Base-by-base conservation (phyloP, 139 green algal species). In the Cymbomonas tetramitiformis region DNA sequence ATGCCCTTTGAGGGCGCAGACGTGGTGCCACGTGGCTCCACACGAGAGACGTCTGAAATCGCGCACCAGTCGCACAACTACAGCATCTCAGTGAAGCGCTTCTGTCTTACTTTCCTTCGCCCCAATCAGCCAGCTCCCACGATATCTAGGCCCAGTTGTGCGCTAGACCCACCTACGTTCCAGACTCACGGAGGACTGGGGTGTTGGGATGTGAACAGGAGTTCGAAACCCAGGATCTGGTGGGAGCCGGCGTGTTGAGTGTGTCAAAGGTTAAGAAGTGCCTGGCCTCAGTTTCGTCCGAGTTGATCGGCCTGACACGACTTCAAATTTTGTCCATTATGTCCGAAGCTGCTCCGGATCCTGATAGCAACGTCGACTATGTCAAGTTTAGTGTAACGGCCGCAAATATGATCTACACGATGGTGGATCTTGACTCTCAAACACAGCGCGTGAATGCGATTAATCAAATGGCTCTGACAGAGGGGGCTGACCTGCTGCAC, bases 291-390 rank as follows among this genome's bases (percentile, higher is more conserved):
- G 18, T 62, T n/a, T 62, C 49, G 18, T 28, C 24, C 12, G 61
- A 63, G 61, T 15, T 51, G 2, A 36, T 69, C 15, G 61, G 61
- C 4, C 43, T 69, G 23, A 63, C 51, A n/a, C 23, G 43, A 21
- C 24, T 69, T 25, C 61, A 69, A 43, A 50, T 69, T 15, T 12
- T 33, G 10, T 25, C 34, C 21, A 36, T 69, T 21, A 57, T 69
- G 51, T 57, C 51, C n/a, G 51, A 63, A 43, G 46, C 39, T 2
- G 38, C 26, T 8, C 18, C 28, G 12, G 39, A 63, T 15, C 46
- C 48, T 4, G 33, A 46, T 21, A 48, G 44, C 3, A 6, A 55
- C 9, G 52, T 69, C 4, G 43, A 56, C 1, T 69, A 62, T 25
- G 39, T 18, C 8, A 40, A 30, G 51, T 69, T 69, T 52, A 41